Evolutionary conservation across 23 red algal genomes (phyloP).

Genomic region (Gracilaria gracilis): DNA sequence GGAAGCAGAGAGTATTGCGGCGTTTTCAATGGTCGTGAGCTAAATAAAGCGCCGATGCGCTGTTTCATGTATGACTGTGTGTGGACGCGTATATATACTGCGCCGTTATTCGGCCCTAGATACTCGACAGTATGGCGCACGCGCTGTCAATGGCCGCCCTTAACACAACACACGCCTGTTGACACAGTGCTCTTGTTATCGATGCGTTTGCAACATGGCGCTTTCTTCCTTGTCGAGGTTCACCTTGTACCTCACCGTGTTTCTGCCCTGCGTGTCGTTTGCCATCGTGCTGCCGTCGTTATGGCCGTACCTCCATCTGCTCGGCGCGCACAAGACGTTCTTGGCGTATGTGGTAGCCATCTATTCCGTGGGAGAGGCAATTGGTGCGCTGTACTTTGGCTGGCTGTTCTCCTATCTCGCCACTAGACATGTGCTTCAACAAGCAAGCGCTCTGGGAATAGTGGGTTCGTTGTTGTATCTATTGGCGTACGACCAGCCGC

Average conservation of each 20-base stretch:
- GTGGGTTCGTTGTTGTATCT: slow-evolving; percentile 56
- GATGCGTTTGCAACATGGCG: background rate
- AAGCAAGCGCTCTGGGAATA: slow-evolving; percentile 24
- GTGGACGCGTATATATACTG: background rate
- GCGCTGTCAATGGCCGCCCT: too few relatives aligned
- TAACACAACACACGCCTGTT: background rate
- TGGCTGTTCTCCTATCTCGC: background rate
- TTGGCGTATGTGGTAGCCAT: slow-evolving; percentile 54
- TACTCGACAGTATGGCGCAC: too few relatives aligned
- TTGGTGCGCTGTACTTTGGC: slow-evolving; percentile 59
- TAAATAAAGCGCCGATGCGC: background rate
- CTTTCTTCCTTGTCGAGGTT: slow-evolving; percentile 10
- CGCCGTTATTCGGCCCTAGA: too few relatives aligned
- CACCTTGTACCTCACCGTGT: slow-evolving; percentile 54
- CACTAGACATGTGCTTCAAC: background rate
- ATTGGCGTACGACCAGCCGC: slow-evolving; percentile 7
- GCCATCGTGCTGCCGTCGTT: slow-evolving; percentile 75
- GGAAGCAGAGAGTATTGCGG: background rate
- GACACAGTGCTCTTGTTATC: background rate
- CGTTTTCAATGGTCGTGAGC: background rate
- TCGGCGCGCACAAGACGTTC: slow-evolving; percentile 20
- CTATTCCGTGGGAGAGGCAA: slow-evolving; percentile 74
- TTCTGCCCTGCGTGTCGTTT: slow-evolving; percentile 77
- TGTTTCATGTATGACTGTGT: background rate
- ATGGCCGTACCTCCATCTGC: slow-evolving; percentile 59